Percentiles rank a stretch among this genome's conserved stretches.
Conservation (phyloP, 768 basidiomycete species). For the Tulasnella calospora region DNA sequence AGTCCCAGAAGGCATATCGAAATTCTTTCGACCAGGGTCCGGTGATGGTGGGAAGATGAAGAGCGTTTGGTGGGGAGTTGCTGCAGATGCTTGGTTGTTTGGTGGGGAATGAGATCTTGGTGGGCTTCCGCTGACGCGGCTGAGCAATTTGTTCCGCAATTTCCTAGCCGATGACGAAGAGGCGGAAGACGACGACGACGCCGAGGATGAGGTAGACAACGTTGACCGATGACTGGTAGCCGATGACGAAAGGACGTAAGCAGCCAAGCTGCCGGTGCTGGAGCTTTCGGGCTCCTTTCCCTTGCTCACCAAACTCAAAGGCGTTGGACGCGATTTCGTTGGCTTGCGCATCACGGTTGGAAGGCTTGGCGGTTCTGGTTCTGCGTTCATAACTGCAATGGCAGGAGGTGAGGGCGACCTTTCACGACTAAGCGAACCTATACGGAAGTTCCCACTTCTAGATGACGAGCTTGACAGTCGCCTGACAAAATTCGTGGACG, state of each 20-base stretch:
- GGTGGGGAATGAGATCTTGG: constrained; percentile 22
- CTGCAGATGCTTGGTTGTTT: constrained; percentile 25
- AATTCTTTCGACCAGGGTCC: constrained; percentile 31
- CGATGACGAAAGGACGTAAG: constrained; percentile 21
- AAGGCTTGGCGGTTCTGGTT: constrained; percentile 4
- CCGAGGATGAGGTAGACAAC: constrained; percentile 48
- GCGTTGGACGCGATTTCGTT: constrained; percentile 22
- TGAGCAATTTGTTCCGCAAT: constrained; percentile 56
- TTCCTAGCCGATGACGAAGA: constrained; percentile 36
- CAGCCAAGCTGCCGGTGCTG: not conserved
- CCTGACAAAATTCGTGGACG: not conserved
- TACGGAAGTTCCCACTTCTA: not conserved
- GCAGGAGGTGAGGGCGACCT: constrained; percentile 13
- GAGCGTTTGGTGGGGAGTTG: constrained; percentile 67
- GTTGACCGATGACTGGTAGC: constrained; percentile 42
- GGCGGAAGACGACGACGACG: constrained; percentile 45
- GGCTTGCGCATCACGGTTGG: constrained; percentile 4
- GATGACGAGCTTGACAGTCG: constrained; percentile 12
- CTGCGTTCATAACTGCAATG: constrained; percentile 3
- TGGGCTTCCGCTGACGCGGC: constrained; percentile 48
- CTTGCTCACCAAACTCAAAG: constrained; percentile 12
- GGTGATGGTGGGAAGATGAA: constrained; percentile 85
- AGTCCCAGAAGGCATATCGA: constrained; percentile 44
- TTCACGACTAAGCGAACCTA: constrained; percentile 1
- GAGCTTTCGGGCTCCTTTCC: constrained; percentile 1